Percentiles rank a stretch among this genome's conserved stretches.
Conservation (phyloP, 1,284 basidiomycete species). For the Xerocomus subilludens region DNA sequence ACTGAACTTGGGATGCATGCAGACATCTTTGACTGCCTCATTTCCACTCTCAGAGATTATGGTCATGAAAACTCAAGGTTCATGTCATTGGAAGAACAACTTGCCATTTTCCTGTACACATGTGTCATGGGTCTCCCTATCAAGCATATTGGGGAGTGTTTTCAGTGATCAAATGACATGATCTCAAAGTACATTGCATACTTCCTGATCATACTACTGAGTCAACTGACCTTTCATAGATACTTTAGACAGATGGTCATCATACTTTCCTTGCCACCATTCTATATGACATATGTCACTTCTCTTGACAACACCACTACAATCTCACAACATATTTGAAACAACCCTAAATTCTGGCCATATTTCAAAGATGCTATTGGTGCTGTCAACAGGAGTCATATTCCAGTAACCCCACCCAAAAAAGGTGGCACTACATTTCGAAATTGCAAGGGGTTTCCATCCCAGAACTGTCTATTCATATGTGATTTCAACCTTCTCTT, state of each 20-base stretch:
- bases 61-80: neutral
- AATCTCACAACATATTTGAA: too few species aligned
- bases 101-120: slow-evolving; percentile 41
- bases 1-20: too few species aligned
- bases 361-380: too few species aligned
- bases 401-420: too few species aligned
- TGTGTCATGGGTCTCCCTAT: slow-evolving; percentile 28
- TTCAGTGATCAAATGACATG: slow-evolving; percentile 23
- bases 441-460: too few species aligned
- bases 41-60: neutral
- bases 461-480: too few species aligned
- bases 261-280: neutral
- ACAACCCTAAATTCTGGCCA: too few species aligned
- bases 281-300: slow-evolving; percentile 5
- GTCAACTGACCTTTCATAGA: neutral
- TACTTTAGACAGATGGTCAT: slow-evolving; percentile 2
- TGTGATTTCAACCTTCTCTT: too few species aligned
- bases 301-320: too few species aligned
- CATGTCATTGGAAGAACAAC: slow-evolving; percentile 28
- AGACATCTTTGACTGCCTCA: neutral
- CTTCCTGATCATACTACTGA: too few species aligned
- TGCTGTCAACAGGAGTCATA: too few species aligned
- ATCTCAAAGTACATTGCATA: slow-evolving; percentile 22
- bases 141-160: slow-evolving; percentile 34
- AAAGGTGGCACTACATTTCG: too few species aligned